Base-by-base conservation (phyloP, 192 early-diverging fungal genomes). In the Coemansia sp. region DNA sequence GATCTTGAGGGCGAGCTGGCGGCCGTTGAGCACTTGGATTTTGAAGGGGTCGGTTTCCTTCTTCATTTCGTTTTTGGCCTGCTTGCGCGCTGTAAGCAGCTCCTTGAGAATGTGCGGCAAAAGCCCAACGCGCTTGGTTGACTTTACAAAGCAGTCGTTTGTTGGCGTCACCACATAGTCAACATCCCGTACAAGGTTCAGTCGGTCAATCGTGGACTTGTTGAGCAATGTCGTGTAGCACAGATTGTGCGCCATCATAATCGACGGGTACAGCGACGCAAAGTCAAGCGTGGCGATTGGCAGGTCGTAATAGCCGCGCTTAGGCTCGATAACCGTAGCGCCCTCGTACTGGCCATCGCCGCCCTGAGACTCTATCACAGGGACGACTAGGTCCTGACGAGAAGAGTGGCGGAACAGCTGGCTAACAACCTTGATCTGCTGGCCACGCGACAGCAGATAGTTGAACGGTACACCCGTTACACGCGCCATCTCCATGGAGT, bases 161-260 rank as follows among this genome's bases (percentile, higher is more conserved):
- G 93, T 93, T 4, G 96, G 97, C 11, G 97, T 98, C 2, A 90
- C 80, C 24, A 91, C 89, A 74, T 95, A 98, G 73, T 99, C 96
- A 3, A 89, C 79, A 72, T 92, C 93, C 71, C 87, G 86, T 29
- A 90, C 88, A 4, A 96, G 79, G 44, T 87, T 79, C 31, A 88
- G 71, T 53, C 87, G 87, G 70, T 90, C 85, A 33, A 95, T 88
- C 11, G 77, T 83, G 8, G 83, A 63, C 16, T 80, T 74, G 46
- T 78, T 88, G 41, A 95, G 70, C 47, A 94, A 86, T 0, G 97
- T 97, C 0, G 95, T 95, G 78, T 99, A 99, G 80, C 97, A 99
- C 29, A 99, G 87, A 72, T 99, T 99, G 83, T 97, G 97, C 29
- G 95, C 96, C 91, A 97, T 97, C 95, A 99, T 99, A 69, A 99